These are phyloP conservation scores for Aureobasidium uvarum DNA, from an alignment of 2,329 filamentous ascomycete species.

Conservation along the genomic window DNA sequence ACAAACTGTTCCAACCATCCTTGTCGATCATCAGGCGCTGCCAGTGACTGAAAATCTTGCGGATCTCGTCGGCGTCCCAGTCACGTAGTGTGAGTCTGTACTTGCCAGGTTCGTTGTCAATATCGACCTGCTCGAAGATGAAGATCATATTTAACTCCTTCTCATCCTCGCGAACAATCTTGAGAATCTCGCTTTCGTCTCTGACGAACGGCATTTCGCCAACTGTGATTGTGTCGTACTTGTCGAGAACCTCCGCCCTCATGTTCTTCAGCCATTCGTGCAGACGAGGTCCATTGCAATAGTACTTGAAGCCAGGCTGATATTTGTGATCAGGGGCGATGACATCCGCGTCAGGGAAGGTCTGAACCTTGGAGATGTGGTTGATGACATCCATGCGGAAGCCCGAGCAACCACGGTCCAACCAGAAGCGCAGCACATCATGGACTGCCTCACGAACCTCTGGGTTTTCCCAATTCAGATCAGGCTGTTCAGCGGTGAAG, in stretches of 20 bases:
- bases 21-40: slow-evolving; percentile 51
- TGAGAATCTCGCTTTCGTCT: slow-evolving; percentile 46
- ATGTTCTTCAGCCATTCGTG: slow-evolving; percentile 59
- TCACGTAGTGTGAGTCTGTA: slow-evolving; percentile 41
- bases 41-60: slow-evolving; percentile 45
- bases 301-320: slow-evolving; percentile 52
- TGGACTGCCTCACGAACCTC: slow-evolving; percentile 48
- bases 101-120: slow-evolving; percentile 38
- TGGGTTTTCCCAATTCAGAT: slow-evolving; percentile 51
- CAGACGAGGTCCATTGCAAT: slow-evolving; percentile 58
- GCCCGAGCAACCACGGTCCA: slow-evolving; percentile 48
- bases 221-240: slow-evolving; percentile 60
- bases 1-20: slow-evolving; percentile 53
- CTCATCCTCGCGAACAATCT: slow-evolving; percentile 43
- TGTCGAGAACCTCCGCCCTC: slow-evolving; percentile 50
- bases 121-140: slow-evolving; percentile 48
- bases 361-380: slow-evolving; percentile 48
- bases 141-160: slow-evolving; percentile 52
- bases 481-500: slow-evolving; percentile 49
- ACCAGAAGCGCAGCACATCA: slow-evolving; percentile 50
- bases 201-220: slow-evolving; percentile 60
- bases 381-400: slow-evolving; percentile 53
- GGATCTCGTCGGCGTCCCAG: slow-evolving; percentile 48
- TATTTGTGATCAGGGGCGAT: slow-evolving; percentile 44
- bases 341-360: slow-evolving; percentile 46